Conservation (phyloP, 192 early-diverging fungal species). For the Coemansia sp. region DNA sequence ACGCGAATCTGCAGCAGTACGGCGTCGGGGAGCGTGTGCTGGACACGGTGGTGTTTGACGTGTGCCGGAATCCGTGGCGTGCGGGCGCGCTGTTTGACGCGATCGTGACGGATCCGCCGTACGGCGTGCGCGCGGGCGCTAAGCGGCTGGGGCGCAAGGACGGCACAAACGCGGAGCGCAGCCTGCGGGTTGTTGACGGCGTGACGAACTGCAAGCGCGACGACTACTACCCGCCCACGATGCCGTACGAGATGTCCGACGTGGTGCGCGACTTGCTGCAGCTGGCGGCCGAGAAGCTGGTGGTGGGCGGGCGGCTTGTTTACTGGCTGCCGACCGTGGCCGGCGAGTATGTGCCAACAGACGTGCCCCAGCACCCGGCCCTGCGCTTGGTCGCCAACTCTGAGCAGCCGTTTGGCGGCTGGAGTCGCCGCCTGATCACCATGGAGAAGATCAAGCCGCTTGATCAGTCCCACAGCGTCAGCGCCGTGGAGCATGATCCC, state of each 20-base stretch:
- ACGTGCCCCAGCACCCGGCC: slow-evolving; percentile 81
- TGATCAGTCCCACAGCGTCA: background rate
- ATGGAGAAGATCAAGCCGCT: slow-evolving; percentile 77
- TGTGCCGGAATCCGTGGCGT: slow-evolving; percentile 84
- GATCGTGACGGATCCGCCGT: slow-evolving; percentile 93
- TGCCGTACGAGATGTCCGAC: slow-evolving; percentile 93
- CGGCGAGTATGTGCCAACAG: slow-evolving; percentile 75
- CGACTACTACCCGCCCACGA: slow-evolving; percentile 85
- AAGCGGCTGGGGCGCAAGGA: slow-evolving; percentile 78
- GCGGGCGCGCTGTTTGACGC: slow-evolving; percentile 70
- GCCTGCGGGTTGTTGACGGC: slow-evolving; percentile 38
- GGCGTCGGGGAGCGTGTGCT: slow-evolving; percentile 66
- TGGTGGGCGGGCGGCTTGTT: slow-evolving; percentile 80
- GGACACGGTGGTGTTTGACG: slow-evolving; percentile 82
- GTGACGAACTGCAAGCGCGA: slow-evolving; percentile 44
- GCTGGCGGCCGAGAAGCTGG: slow-evolving; percentile 78
- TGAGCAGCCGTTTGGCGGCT: slow-evolving; percentile 92
- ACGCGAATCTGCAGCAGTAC: slow-evolving; percentile 87
- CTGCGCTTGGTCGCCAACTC: slow-evolving; percentile 84
- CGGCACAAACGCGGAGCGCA: slow-evolving; percentile 24
- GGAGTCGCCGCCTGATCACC: slow-evolving; percentile 88
- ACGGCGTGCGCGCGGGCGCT: slow-evolving; percentile 96
- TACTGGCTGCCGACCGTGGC: slow-evolving; percentile 96
- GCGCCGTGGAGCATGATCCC: slow-evolving; percentile 8
- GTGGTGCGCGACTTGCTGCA: slow-evolving; percentile 80